phyloP scores from a whole-genome alignment of 768 basidiomycete species.

The Ramaria rubella region DNA sequence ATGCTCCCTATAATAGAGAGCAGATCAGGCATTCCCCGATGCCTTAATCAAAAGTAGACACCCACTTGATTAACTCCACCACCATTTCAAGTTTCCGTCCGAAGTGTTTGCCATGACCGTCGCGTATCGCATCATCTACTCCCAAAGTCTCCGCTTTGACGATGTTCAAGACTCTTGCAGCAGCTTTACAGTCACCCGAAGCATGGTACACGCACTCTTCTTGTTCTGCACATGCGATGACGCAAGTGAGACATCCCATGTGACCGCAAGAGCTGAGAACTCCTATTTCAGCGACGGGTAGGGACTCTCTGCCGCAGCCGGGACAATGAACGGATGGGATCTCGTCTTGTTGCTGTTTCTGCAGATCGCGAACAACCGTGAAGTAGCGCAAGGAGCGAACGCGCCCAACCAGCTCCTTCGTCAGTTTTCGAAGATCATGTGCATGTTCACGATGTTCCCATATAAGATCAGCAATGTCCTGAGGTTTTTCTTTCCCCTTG shows the following conservation, averaged over 20 bases:
- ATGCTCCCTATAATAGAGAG: conserved; percentile 38
- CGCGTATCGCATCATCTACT: conserved; percentile 67
- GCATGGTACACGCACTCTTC: conserved; percentile 78
- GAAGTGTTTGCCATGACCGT: conserved; percentile 69
- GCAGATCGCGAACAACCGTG: conserved; percentile 82
- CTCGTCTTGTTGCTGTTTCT: conserved; percentile 53
- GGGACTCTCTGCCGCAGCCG: conserved; percentile 44
- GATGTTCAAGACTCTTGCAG: conserved; percentile 75
- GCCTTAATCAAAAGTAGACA: conserved; percentile 2
- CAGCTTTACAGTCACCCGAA: conserved; percentile 66
- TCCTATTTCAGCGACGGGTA: conserved; percentile 64
- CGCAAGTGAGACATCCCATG: conserved; percentile 72
- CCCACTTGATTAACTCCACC: conserved; percentile 67
- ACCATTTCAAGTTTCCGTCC: conserved; percentile 79
- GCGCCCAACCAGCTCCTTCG: conserved; percentile 85
- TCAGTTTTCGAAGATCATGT: conserved; percentile 75
- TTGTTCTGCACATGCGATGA: conserved; percentile 60
- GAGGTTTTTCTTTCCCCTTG: conserved; percentile 41
- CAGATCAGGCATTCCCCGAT: not conserved
- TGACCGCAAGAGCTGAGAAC: conserved; percentile 92
- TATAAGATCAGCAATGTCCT: conserved; percentile 38
- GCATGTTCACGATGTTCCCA: conserved; percentile 86
- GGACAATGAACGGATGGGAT: conserved; percentile 59
- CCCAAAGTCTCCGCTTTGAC: conserved; percentile 76
- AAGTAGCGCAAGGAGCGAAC: conserved; percentile 90